Evolutionary conservation across 768 basidiomycete genomes (phyloP), one percentile per base, ranked within the genome.

Genomic region (Boletus speciosus): DNA sequence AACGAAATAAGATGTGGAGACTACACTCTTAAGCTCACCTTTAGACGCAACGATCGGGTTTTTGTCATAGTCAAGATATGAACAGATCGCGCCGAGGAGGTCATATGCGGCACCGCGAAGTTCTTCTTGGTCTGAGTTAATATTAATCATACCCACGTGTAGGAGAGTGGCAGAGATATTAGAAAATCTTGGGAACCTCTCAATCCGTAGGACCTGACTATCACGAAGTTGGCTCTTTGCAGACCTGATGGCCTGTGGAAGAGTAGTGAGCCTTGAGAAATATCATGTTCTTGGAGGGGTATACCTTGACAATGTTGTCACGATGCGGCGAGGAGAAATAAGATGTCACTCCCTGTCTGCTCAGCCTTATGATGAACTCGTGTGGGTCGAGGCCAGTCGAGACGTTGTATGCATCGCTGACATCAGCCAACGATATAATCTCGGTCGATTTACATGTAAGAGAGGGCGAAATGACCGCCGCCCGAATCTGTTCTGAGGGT

Each of bases 341-440:
- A 38, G 87, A 73, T 0, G 87, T 90, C 9, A 80, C 76, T 5
- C 84, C 85, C 56, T 89, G 86, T 55, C 81, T 77, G 53, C 81
- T 82, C 42, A 86, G 79, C 41, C 91, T 80, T 56, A 93, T 83
- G 56, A 92, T 87, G 63, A 94, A 93, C 63, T 93, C 89, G 51
- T 85, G 65, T n/a, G 76, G 75, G 48, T 93, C 89, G 15, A 84
- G 80, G 7, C 88, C 88, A 15, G 85, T 88, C 2, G 85, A 82
- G 21, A 93, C 83, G 42, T 88, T 88, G 70, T 92, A 89, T 1
- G 91, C 81, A 61, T 97, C 93, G 71, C 90, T 91, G 58, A 97
- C 81, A 55, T 95, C 93, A 4, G 80, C 72, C 25, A 94, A 71
- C 6, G 83, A 79, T 50, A 95, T 84, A 50, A 96, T 83, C 62